phyloP scores from a whole-genome alignment of 2,329 filamentous ascomycete species.

The Didymella keratinophila region DNA sequence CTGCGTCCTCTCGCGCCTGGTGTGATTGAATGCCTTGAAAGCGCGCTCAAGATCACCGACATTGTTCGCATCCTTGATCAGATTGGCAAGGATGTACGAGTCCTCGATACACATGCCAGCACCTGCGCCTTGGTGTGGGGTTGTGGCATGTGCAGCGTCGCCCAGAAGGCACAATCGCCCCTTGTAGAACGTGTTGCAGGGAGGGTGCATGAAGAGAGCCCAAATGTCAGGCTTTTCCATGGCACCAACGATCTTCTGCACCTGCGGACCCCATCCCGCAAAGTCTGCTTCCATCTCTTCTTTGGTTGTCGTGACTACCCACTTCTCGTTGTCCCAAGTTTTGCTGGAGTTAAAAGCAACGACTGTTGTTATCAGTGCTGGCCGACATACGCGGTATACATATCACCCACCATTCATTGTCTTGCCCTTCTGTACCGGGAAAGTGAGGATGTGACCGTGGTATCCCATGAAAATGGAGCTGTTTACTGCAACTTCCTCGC shows the following conservation, averaged over 20 bases:
- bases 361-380: slow-evolving; percentile 31
- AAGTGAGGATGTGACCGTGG: slow-evolving; percentile 67
- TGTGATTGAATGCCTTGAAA: slow-evolving; percentile 42
- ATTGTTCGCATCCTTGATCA: slow-evolving; percentile 40
- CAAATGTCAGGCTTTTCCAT: slow-evolving; percentile 64
- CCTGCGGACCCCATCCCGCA: slow-evolving; percentile 39
- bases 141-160: slow-evolving; percentile 65
- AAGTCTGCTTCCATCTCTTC: slow-evolving; percentile 45
- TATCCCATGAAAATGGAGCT: slow-evolving; percentile 67
- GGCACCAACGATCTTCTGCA: slow-evolving; percentile 42
- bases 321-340: slow-evolving; percentile 45
- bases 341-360: slow-evolving; percentile 47
- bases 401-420: slow-evolving; percentile 61
- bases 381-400: too few species aligned
- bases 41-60: slow-evolving; percentile 45
- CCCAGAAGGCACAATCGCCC: slow-evolving; percentile 60
- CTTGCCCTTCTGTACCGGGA: slow-evolving; percentile 66
- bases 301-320: slow-evolving; percentile 46
- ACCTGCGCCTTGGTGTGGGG: slow-evolving; percentile 64
- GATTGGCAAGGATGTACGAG: slow-evolving; percentile 46
- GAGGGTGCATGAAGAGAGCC: slow-evolving; percentile 64
- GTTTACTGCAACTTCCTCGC: slow-evolving; percentile 60
- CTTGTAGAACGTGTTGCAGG: slow-evolving; percentile 55
- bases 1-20: slow-evolving; percentile 40
- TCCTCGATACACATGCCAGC: slow-evolving; percentile 67